Conservation (phyloP, 257 asterid genomes). For the Nicotiana noctiflora region DNA sequence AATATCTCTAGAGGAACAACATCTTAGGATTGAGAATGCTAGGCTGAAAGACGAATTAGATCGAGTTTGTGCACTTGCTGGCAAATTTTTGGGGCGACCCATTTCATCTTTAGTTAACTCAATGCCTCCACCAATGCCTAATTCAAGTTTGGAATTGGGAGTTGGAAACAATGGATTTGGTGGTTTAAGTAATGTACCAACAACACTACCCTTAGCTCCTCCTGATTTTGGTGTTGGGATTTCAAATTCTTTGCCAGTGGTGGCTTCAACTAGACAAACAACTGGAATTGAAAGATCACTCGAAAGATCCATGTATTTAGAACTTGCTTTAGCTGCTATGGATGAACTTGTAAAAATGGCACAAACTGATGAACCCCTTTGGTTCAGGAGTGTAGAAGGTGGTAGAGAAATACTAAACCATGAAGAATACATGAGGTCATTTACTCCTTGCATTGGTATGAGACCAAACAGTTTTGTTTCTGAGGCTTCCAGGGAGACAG, state of each 20-base stretch:
- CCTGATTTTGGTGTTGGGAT: slow-evolving; percentile 45
- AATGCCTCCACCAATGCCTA: slow-evolving; percentile 37
- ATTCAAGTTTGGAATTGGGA: slow-evolving; percentile 66
- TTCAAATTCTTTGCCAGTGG: slow-evolving; percentile 25
- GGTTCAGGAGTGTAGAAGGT: slow-evolving; percentile 56
- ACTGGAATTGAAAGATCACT: slow-evolving; percentile 40
- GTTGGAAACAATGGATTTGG: slow-evolving; percentile 62
- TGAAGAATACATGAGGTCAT: slow-evolving; percentile 39
- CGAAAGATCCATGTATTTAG: slow-evolving; percentile 78
- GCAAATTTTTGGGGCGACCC: slow-evolving; percentile 51
- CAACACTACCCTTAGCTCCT: slow-evolving; percentile 32
- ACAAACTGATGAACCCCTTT: slow-evolving; percentile 64
- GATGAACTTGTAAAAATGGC: slow-evolving; percentile 78
- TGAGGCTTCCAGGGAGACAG: slow-evolving; percentile 51
- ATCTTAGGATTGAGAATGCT: slow-evolving; percentile 45
- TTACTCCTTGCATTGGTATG: slow-evolving; percentile 41
- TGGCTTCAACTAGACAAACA: slow-evolving; percentile 19
- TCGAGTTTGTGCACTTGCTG: slow-evolving; percentile 52
- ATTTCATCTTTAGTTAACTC: slow-evolving; percentile 23
- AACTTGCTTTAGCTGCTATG: slow-evolving; percentile 87
- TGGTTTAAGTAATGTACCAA: slow-evolving; percentile 20
- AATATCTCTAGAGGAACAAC: slow-evolving; percentile 46
- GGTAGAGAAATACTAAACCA: slow-evolving; percentile 43
- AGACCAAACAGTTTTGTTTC: slow-evolving; percentile 41
- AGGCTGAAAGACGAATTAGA: slow-evolving; percentile 46